Base-by-base conservation (phyloP, 2,329 filamentous ascomycete genomes). In the Colletotrichum truncatum region DNA sequence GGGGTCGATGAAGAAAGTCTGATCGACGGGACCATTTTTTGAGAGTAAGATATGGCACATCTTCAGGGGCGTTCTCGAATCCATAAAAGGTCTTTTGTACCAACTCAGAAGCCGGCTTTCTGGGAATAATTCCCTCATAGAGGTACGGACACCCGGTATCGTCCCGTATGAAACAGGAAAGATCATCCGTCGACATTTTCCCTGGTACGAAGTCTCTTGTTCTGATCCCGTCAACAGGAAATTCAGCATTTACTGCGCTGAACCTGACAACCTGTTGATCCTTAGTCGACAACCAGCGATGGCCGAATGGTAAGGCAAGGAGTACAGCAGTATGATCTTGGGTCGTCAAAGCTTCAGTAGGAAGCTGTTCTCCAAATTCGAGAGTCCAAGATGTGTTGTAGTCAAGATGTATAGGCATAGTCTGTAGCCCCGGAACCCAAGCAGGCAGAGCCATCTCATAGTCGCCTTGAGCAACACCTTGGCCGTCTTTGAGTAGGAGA, bases 1-100 rank as follows among this genome's bases (percentile, higher is more conserved):
- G 28, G 4, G 52, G 70, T 2, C 55, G 74, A 66, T 89, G 87
- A 5, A 92, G 80, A 51, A 90, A 88, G 70, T 92, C 89, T 3
- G 80, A 78, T 43, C 87, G 82, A 59, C 82, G 85, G 0, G 87
- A 84, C 74, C 87, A 87, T 41, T 74, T 81, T 16, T 70, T 75
- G 0, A 89, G 70, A 2, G 77, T 76, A 2, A 90, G 65, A 70
- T 89, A 87, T 0, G 84, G 78, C 0, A 74, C 75, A n/a, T 87
- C 76, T 2, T 73, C 71, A 0, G 82, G 81, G 0, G 78, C 77
- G 0, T 80, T 69, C 0, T 78, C 75, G 16, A 68, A 69, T 3
- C 73, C 73, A 1, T 67, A 64, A 45, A 80, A 78, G 1, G 73
- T 70, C 28, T 75, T 70, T 23, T 80, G 77, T 0, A 88, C 77